phyloP scores from a whole-genome alignment of 495 filamentous ascomycete genomes.

The Cercophora scortea region DNA sequence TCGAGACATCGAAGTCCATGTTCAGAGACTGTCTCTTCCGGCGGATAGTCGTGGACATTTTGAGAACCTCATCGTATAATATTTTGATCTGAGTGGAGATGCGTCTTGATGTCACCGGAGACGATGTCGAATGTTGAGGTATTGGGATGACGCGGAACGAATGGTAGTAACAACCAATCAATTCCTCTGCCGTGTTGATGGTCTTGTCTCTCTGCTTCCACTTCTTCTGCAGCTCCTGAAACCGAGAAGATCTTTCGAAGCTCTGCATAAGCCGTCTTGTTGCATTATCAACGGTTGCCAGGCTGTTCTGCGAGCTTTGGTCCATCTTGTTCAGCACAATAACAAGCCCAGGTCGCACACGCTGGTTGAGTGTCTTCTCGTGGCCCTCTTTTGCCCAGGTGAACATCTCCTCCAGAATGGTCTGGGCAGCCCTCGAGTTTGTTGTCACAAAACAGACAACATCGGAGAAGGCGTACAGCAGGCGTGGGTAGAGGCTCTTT shows the following conservation, averaged over 20 bases:
- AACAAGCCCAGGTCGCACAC: conserved; percentile 37
- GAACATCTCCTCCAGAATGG: conserved; percentile 20
- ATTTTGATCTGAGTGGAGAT: conserved; percentile 13
- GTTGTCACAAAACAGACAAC: conserved; percentile 37
- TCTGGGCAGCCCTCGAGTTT: conserved; percentile 20
- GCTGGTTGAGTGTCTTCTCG: conserved; percentile 39
- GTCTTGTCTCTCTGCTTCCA: conserved; percentile 3
- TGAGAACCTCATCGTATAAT: conserved; percentile 10
- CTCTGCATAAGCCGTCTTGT: conserved; percentile 8
- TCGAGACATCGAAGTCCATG: conserved; percentile 13
- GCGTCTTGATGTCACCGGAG: conserved; percentile 5
- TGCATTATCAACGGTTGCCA: conserved; percentile 5
- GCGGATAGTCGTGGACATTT: conserved; percentile 4
- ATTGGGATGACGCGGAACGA: conserved; percentile 14
- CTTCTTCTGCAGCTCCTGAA: conserved; percentile 3
- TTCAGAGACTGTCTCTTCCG: conserved; percentile 4
- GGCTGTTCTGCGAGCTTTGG: conserved; percentile 13
- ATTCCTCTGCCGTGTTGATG: conserved; percentile 22
- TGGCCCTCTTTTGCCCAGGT: conserved; percentile 22
- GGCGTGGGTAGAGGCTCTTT: conserved; percentile 37
- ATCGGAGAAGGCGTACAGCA: conserved; percentile 44
- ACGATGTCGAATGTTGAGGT: conserved; percentile 6
- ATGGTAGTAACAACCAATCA: conserved; percentile 30
- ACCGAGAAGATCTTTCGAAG: conserved; percentile 8
- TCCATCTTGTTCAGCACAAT: conserved; percentile 37